Percentiles rank a stretch among this genome's conserved stretches.
Evolutionary conservation across 2,329 filamentous ascomycete genomes (phyloP).

Genomic region (Lanzia echinophila): DNA sequence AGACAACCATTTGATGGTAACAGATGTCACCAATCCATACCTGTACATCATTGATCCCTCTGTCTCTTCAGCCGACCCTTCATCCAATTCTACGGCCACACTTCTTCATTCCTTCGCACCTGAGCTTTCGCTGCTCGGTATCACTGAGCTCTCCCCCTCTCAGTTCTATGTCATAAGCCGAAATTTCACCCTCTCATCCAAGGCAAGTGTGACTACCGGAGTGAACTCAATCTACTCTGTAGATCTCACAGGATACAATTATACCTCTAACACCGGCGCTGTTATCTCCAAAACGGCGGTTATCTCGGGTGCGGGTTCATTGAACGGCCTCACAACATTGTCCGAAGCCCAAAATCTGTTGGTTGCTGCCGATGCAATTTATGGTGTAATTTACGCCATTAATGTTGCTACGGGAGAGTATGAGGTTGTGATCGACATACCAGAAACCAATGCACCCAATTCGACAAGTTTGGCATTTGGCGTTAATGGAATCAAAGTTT

Average conservation of each 20-base stretch:
- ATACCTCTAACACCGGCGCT: not conserved
- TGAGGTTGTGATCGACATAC: constrained; percentile 16
- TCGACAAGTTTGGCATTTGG: not conserved
- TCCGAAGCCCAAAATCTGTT: constrained; percentile 13
- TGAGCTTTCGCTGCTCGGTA: constrained; percentile 28
- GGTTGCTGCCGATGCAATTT: constrained; percentile 23
- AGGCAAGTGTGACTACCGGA: not conserved
- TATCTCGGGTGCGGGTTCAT: constrained; percentile 18
- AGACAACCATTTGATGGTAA: constrained; percentile 14
- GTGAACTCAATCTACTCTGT: constrained; percentile 19
- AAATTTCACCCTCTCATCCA: constrained; percentile 13
- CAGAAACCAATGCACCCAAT: constrained; percentile 16
- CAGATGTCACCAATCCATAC: constrained; percentile 10
- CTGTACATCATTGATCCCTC: constrained; percentile 13
- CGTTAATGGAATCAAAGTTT: constrained; percentile 14
- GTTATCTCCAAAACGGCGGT: constrained; percentile 11
- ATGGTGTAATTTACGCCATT: constrained; percentile 25
- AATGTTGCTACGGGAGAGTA: constrained; percentile 20
- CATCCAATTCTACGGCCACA: constrained; percentile 2
- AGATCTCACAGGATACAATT: constrained; percentile 7
- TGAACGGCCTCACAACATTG: constrained; percentile 24
- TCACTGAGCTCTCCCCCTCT: constrained; percentile 32
- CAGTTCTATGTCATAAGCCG: constrained; percentile 24
- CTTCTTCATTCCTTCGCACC: constrained; percentile 14
- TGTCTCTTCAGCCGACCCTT: not conserved